phyloP scores from a whole-genome alignment of 225 moss, liverwort and hornwort species.

The Ulota crispa region DNA sequence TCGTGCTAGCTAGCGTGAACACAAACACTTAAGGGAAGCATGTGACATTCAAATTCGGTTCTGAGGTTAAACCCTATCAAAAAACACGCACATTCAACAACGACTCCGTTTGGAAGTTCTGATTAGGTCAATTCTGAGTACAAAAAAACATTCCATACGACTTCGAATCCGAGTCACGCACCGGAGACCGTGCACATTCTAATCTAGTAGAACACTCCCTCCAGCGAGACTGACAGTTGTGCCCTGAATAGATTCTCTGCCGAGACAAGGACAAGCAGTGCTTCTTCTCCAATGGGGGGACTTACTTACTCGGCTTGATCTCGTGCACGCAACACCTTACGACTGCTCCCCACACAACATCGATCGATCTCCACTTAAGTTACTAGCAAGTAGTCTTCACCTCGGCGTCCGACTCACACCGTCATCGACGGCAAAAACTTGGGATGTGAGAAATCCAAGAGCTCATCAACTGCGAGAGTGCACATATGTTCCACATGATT shows the following conservation, averaged over 20 bases:
- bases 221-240: neutral
- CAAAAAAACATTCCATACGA: neutral
- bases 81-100: neutral
- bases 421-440: neutral
- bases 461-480: neutral
- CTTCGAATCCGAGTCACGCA: neutral
- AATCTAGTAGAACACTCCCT: neutral
- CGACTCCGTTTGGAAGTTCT: neutral
- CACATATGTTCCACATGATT: neutral
- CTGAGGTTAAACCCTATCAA: neutral
- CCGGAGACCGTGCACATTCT: neutral
- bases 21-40: neutral
- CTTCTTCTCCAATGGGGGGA: neutral
- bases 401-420: neutral
- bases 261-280: neutral
- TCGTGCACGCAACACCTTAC: neutral
- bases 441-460: slow-evolving; percentile 1
- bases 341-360: neutral
- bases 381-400: no score
- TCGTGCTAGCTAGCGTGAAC: neutral
- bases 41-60: neutral
- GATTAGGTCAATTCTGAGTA: no score
- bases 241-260: neutral
- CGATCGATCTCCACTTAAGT: neutral
- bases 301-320: neutral